Evolutionary conservation across 345 rosid genomes (phyloP).

Genomic region (Ricinus communis): DNA sequence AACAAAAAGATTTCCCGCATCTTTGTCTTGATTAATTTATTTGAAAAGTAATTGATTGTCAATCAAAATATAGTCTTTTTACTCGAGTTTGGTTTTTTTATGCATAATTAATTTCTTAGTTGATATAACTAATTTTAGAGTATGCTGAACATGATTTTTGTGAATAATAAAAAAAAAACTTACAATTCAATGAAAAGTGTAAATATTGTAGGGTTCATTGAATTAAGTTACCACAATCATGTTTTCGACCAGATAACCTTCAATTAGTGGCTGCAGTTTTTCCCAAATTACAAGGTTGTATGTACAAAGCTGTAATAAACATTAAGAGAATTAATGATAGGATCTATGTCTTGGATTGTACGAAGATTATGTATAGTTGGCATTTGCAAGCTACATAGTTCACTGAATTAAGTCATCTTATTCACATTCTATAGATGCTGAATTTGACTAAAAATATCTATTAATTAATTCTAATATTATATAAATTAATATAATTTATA

Average conservation of each 20-base stretch:
- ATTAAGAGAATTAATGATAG: slow-evolving; percentile 1
- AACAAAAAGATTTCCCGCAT: not conserved
- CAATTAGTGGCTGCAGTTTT: not conserved
- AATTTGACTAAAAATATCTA: no score
- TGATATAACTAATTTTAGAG: no score
- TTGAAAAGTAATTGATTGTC: not conserved
- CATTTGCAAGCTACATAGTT: slow-evolving; percentile 8
- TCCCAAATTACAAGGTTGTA: not conserved
- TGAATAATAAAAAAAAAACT: no score
- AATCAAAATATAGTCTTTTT: no score
- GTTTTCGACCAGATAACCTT: not conserved
- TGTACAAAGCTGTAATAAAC: no score
- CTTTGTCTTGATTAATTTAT: slow-evolving; percentile 4
- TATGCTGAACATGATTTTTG: no score
- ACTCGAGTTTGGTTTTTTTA: no score
- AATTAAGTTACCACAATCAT: not conserved
- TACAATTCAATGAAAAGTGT: no score
- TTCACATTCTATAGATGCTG: not conserved
- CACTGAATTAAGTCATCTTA: slow-evolving; percentile 12
- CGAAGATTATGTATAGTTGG: slow-evolving; percentile 21
- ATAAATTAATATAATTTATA: no score
- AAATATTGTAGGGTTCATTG: slow-evolving; percentile 10
- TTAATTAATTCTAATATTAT: no score
- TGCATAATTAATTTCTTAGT: no score
- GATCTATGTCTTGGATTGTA: slow-evolving; percentile 39